These are phyloP conservation scores for Lachnellula suecica DNA, from an alignment of 2,329 filamentous ascomycete species.

Conservation along the genomic window DNA sequence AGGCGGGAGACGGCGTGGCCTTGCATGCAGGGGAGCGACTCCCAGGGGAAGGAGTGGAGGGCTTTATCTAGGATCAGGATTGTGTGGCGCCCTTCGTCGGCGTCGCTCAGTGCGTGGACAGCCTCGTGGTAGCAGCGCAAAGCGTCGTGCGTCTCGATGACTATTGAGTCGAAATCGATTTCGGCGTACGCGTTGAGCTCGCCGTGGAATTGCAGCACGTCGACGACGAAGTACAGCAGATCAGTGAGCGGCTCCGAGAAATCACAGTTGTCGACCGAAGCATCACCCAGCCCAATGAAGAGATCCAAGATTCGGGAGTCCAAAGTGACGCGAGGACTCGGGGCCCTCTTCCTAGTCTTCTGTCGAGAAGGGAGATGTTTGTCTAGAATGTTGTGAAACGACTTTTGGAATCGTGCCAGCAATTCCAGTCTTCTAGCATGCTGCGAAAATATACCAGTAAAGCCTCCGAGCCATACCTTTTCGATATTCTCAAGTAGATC, in stretches of 20 bases:
- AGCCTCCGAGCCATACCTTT: constrained; percentile 91
- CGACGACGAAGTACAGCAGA: constrained; percentile 91
- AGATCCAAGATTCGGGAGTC: constrained; percentile 76
- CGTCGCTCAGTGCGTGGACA: constrained; percentile 35
- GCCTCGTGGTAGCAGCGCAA: constrained; percentile 72
- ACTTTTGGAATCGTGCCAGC: constrained; percentile 72
- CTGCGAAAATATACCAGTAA: constrained; percentile 89
- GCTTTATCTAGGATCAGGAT: constrained; percentile 90
- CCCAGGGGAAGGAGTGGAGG: constrained; percentile 92
- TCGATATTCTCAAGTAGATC: constrained; percentile 84
- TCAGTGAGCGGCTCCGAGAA: constrained; percentile 90
- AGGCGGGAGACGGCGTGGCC: constrained; percentile 80
- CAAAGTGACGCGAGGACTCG: constrained; percentile 44
- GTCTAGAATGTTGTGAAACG: constrained; percentile 77
- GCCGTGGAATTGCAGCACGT: constrained; percentile 94
- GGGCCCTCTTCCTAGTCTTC: constrained; percentile 55
- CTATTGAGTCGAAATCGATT: constrained; percentile 91
- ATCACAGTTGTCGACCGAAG: constrained; percentile 65
- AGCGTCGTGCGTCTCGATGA: constrained; percentile 83
- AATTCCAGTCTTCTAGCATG: constrained; percentile 61
- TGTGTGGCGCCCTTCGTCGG: constrained; percentile 60
- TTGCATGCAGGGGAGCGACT: constrained; percentile 85
- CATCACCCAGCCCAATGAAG: constrained; percentile 81
- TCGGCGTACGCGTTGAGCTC: constrained; percentile 97
- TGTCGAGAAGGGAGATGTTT: constrained; percentile 83